Percentiles rank a stretch among this genome's conserved stretches.
Conservation (phyloP, 192 early-diverging fungal species). For the Funneliformis mosseae region DNA sequence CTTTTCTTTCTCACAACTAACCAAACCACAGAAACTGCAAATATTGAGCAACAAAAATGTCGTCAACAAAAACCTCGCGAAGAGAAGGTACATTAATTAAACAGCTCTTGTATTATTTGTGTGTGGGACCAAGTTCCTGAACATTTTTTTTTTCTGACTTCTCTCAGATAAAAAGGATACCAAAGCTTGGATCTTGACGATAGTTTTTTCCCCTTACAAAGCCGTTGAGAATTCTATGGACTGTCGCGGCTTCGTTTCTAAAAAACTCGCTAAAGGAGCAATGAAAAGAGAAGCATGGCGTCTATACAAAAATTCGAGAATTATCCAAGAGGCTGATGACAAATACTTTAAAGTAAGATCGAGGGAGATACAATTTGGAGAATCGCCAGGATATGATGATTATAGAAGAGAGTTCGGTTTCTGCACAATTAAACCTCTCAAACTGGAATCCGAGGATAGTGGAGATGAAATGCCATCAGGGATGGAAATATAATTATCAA, state of each 20-base stretch:
- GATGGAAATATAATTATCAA: not conserved
- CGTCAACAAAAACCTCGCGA: too few relatives aligned
- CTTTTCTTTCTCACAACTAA: too few relatives aligned
- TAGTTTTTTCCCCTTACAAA: constrained; percentile 1
- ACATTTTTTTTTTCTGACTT: too few relatives aligned
- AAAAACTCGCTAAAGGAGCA: not conserved
- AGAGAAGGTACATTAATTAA: too few relatives aligned
- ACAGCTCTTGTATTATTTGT: too few relatives aligned
- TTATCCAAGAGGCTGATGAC: not conserved
- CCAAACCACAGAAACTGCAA: too few relatives aligned
- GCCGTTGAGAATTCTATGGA: not conserved
- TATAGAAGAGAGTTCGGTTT: constrained; percentile 17
- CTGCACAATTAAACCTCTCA: not conserved
- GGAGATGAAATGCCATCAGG: not conserved
- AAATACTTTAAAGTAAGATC: not conserved
- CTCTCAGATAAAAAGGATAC: not conserved
- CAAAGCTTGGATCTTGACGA: not conserved
- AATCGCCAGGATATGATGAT: not conserved
- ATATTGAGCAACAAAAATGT: too few relatives aligned
- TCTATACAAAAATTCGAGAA: not conserved
- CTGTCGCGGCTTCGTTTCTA: not conserved
- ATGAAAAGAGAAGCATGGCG: constrained; percentile 14
- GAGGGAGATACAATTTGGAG: not conserved
- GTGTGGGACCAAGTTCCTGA: too few relatives aligned
- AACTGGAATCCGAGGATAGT: constrained; percentile 20